Evolutionary conservation across 805 yeast genomes (phyloP).

Genomic region (Kodamaea laetipori): DNA sequence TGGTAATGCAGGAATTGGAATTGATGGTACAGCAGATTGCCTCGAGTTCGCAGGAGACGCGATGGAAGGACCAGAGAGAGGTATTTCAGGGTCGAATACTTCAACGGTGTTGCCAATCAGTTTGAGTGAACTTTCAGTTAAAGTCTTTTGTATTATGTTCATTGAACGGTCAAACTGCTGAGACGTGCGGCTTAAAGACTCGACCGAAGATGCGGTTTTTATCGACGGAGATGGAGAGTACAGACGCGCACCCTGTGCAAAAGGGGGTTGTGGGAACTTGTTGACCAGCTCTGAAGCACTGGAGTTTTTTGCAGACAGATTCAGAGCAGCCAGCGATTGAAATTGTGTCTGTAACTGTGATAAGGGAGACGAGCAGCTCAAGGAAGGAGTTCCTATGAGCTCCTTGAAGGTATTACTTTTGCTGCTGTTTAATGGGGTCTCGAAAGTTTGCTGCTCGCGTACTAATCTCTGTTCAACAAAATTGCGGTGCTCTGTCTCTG

Average conservation of each 20-base stretch:
- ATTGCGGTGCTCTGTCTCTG: constrained; percentile 16
- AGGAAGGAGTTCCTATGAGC: constrained; percentile 16
- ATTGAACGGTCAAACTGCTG: constrained; percentile 11
- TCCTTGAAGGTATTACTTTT: constrained; percentile 18
- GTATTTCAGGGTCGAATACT: constrained; percentile 6
- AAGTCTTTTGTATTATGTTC: constrained; percentile 16
- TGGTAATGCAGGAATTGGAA: constrained; percentile 8
- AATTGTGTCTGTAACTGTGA: constrained; percentile 20
- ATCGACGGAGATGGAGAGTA: constrained; percentile 5
- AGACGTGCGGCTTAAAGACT: constrained; percentile 13
- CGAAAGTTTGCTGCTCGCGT: constrained; percentile 4
- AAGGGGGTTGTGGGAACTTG: constrained; percentile 6
- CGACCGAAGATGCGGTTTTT: constrained; percentile 8
- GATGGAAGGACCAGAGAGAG: neutral
- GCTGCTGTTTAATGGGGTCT: constrained; percentile 13
- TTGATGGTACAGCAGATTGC: constrained; percentile 7
- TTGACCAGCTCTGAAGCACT: neutral
- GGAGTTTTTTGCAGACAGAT: neutral
- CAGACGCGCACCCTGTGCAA: neutral
- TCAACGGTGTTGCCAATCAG: constrained; percentile 10
- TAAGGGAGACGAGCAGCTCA: constrained; percentile 17
- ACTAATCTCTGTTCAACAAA: constrained; percentile 2
- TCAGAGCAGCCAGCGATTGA: constrained; percentile 5
- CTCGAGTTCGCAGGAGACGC: constrained; percentile 5
- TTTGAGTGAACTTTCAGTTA: constrained; percentile 15